These are phyloP conservation scores for Cystobasidium onofrii DNA, from an alignment of 768 basidiomycete genomes.

Conservation along the genomic window DNA sequence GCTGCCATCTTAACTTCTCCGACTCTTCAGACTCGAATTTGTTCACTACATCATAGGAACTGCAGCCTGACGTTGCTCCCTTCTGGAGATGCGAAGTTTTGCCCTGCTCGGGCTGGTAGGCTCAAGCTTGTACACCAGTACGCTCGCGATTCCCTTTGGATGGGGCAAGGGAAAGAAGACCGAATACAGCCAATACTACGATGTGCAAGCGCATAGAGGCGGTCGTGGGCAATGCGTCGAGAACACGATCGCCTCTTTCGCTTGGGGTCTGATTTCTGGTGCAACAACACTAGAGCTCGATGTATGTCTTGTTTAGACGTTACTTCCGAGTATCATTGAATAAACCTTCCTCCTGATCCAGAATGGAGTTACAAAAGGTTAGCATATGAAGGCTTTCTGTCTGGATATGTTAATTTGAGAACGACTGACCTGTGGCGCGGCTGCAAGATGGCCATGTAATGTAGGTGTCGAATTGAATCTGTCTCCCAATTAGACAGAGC, in stretches of 20 bases:
- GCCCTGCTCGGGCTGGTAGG: not conserved
- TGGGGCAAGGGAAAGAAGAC: not conserved
- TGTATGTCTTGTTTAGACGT: not conserved
- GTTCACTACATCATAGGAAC: no score
- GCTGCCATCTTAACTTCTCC: no score
- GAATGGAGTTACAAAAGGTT: constrained; percentile 30
- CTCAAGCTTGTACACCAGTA: not conserved
- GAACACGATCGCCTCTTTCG: constrained; percentile 32
- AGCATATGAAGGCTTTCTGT: no score
- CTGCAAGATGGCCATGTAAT: constrained; percentile 16
- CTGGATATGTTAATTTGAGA: no score
- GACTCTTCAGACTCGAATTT: no score
- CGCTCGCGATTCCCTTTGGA: not conserved
- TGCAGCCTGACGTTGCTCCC: no score
- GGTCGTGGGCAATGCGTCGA: constrained; percentile 31
- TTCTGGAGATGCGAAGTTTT: not conserved
- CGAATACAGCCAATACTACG: constrained; percentile 11
- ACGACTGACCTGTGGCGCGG: not conserved
- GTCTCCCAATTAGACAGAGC: not conserved
- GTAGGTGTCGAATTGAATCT: not conserved
- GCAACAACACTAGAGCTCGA: constrained; percentile 33
- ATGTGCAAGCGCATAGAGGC: constrained; percentile 32
- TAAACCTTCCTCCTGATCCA: not conserved
- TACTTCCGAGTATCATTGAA: not conserved
- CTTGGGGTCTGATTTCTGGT: constrained; percentile 12